phyloP scores from a whole-genome alignment of 345 rosid species.

The Linum trigynum region DNA sequence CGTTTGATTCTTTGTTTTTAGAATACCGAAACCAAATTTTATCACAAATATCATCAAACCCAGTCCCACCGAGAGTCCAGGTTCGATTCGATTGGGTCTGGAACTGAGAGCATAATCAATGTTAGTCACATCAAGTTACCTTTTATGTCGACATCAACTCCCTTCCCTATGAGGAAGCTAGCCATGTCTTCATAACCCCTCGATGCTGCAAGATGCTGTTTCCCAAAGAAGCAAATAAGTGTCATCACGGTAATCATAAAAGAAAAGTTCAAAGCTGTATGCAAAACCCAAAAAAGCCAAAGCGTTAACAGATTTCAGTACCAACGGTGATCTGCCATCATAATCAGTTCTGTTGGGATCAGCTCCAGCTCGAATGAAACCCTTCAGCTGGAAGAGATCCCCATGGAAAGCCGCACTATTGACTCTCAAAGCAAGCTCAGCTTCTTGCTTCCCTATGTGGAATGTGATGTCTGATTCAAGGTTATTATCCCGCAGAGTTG shows the following conservation, averaged over 20 bases:
- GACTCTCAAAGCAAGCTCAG: constrained; percentile 83
- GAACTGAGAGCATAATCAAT: too few relatives aligned
- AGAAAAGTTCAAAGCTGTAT: neutral
- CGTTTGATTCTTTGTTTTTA: too few relatives aligned
- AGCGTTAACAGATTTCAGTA: constrained; percentile 17
- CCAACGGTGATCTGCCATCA: constrained; percentile 91
- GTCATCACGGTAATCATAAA: constrained; percentile 3
- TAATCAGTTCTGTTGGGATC: constrained; percentile 84
- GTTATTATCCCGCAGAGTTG: constrained; percentile 56
- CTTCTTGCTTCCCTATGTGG: constrained; percentile 92
- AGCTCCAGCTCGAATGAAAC: constrained; percentile 74
- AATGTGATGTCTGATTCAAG: constrained; percentile 71
- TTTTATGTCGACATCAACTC: constrained; percentile 52
- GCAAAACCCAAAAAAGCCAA: neutral
- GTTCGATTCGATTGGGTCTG: too few relatives aligned
- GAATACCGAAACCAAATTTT: too few relatives aligned
- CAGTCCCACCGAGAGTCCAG: too few relatives aligned
- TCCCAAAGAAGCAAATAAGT: constrained; percentile 9
- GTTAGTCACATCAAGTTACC: constrained; percentile 34
- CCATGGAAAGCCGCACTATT: constrained; percentile 83
- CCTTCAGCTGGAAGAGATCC: constrained; percentile 64
- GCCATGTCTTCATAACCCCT: constrained; percentile 71
- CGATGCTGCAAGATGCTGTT: constrained; percentile 86
- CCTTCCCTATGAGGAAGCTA: constrained; percentile 50
- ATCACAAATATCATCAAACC: too few relatives aligned